phyloP scores from a whole-genome alignment of 306 rosid species.

The Canavalia ensiformis region DNA sequence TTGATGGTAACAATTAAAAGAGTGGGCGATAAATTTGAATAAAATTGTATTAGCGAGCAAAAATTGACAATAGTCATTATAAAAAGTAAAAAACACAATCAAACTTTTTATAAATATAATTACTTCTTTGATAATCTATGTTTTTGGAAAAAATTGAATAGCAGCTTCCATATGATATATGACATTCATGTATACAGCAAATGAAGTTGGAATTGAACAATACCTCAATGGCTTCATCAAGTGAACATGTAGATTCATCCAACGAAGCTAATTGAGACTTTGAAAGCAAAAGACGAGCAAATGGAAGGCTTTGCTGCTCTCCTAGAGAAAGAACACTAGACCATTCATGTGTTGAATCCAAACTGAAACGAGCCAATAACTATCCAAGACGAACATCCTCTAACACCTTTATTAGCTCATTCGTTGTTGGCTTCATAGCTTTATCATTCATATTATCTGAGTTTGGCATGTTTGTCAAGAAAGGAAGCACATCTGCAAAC shows the following conservation, averaged over 20 bases:
- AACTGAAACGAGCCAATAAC: slow-evolving; percentile 75
- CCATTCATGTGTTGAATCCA: slow-evolving; percentile 90
- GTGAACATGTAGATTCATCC: slow-evolving; percentile 96
- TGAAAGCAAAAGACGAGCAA: slow-evolving; percentile 90
- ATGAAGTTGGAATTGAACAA: slow-evolving; percentile 38
- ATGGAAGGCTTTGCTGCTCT: slow-evolving; percentile 97
- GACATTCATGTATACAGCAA: not conserved
- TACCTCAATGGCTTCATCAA: slow-evolving; percentile 97
- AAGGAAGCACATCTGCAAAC: slow-evolving; percentile 75
- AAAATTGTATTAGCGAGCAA: too few relatives aligned
- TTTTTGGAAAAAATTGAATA: too few relatives aligned
- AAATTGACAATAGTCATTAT: too few relatives aligned
- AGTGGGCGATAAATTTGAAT: too few relatives aligned
- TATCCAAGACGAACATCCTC: slow-evolving; percentile 87
- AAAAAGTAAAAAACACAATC: too few relatives aligned
- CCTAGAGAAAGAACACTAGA: slow-evolving; percentile 97
- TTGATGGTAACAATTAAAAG: too few relatives aligned
- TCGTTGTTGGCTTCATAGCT: slow-evolving; percentile 68
- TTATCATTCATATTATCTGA: slow-evolving; percentile 52
- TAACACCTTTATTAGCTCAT: slow-evolving; percentile 76
- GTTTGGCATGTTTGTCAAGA: slow-evolving; percentile 64
- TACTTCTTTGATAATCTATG: too few relatives aligned
- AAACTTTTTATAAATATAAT: too few relatives aligned
- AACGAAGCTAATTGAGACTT: slow-evolving; percentile 79
- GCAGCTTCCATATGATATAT: not conserved